Percentiles rank a stretch among this genome's conserved stretches.
Conservation (phyloP, 306 rosid genomes). For the Oxytropis ochrocephala region DNA sequence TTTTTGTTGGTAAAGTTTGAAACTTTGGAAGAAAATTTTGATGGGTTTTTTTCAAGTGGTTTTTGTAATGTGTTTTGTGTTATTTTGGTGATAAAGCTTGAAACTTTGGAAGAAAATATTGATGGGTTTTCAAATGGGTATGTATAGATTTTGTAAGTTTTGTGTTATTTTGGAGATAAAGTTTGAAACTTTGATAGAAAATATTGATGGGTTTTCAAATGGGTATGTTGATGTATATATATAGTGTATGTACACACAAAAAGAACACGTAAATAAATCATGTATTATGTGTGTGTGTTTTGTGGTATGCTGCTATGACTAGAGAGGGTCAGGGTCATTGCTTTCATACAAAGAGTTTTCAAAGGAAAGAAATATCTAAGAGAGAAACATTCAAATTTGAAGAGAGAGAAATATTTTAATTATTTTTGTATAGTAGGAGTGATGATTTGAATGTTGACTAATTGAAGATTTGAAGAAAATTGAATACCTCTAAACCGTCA, state of each 20-base stretch:
- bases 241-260: neutral
- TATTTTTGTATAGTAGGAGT: neutral
- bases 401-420: no score
- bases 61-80: neutral
- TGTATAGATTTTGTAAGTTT: neutral
- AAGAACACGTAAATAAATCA: neutral
- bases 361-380: no score
- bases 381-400: no score
- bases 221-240: neutral
- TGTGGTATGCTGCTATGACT: neutral
- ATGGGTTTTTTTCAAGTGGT: neutral
- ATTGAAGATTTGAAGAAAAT: slow-evolving; percentile 39
- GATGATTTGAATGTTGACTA: slow-evolving; percentile 70
- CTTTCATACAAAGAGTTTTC: slow-evolving; percentile 35
- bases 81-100: neutral
- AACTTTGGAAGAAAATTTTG: neutral
- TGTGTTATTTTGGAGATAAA: slow-evolving; percentile 10
- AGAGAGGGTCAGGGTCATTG: neutral
- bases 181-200: slow-evolving; percentile 6
- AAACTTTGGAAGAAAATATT: neutral
- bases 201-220: slow-evolving; percentile 8
- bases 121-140: neutral
- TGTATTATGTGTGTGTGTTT: slow-evolving; percentile 6
- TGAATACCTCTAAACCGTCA: slow-evolving; percentile 35
- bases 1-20: neutral